A percentile compares a stretch with the other conserved stretches of the same genome.
These are phyloP conservation scores for Lactarius indigo DNA, from an alignment of 768 basidiomycete species.

Conservation along the genomic window DNA sequence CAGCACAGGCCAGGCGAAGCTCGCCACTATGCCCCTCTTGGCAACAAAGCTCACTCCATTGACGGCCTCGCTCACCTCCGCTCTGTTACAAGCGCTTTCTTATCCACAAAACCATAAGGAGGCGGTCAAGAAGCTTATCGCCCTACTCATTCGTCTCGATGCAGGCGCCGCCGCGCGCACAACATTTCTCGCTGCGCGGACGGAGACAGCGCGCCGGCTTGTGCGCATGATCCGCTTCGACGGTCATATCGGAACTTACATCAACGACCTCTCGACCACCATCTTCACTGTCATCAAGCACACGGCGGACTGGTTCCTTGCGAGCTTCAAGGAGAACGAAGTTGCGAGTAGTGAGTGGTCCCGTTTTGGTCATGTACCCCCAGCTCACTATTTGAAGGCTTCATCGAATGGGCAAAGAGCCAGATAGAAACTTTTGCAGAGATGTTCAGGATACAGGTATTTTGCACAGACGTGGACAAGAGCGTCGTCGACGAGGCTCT, in stretches of 20 bases:
- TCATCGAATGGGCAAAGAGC: constrained; percentile 90
- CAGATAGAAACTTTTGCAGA: constrained; percentile 81
- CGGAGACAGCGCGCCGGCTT: constrained; percentile 67
- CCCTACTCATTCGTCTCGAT: constrained; percentile 69
- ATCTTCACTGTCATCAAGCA: constrained; percentile 95
- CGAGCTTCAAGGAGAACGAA: constrained; percentile 93
- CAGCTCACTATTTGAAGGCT: constrained; percentile 48
- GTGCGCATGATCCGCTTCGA: constrained; percentile 89
- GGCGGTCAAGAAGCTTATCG: constrained; percentile 63
- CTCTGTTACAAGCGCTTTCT: constrained; percentile 71
- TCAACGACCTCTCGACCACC: constrained; percentile 84
- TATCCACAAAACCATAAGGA: constrained; percentile 76
- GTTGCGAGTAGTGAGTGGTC: constrained; percentile 77
- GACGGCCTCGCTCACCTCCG: constrained; percentile 61
- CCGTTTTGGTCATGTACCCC: background rate
- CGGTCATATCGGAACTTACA: constrained; percentile 80
- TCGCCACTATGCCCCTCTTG: constrained; percentile 50
- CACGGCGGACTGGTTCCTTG: constrained; percentile 96
- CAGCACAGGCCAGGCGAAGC: constrained; percentile 54
- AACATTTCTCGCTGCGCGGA: constrained; percentile 78
- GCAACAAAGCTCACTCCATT: constrained; percentile 61
- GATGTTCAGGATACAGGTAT: constrained; percentile 89
- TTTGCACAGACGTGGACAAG: constrained; percentile 71
- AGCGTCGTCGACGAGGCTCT: constrained; percentile 74
- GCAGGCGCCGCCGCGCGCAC: constrained; percentile 75